Base-by-base conservation (phyloP, 192 early-diverging fungal species). In the Coemansia reversa region DNA sequence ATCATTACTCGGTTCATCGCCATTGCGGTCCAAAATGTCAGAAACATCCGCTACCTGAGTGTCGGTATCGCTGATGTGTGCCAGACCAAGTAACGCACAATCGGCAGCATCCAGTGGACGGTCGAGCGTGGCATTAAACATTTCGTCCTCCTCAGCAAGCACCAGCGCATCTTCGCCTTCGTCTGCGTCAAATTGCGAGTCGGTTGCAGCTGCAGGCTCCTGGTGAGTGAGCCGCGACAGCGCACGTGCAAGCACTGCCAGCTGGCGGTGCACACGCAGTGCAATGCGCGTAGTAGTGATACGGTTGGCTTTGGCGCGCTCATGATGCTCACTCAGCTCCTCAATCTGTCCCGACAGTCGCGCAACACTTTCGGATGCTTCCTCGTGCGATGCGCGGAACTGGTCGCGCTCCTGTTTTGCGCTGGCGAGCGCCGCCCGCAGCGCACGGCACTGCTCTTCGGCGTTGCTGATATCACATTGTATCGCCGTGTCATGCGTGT, bases 361-460 rank as follows among this genome's bases (percentile, higher is more conserved):
- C 3, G 65, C 28, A 16, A 72, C 66, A 6, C 63, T 60, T 59
- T 81, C 74, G 14, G 58, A 57, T 0, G 73, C 63, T 28, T 81
- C 74, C 63, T 81, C 78, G 7, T 76, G 69, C 27, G 72, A 67
- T 0, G 35, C 66, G 28, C 58, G 60, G 74, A 76, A 81, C 65
- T 81, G 78, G 28, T 75, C 74, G 20, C 78, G 72, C 66, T 81
- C 78, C 32, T 81, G 78, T 59, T 67, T 62, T 6, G 54, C 68
- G 29, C 58, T 61, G 30, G 78, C 65, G 12, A 81, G 63, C 3
- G 64, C 45, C 23, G 55, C 51, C 14, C 74, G 60, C 51, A 72
- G 59, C 18, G 58, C 51, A 7, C 65, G 55, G 14, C 69, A 55
- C 7, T 75, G 69, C n/a, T 60, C 63, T 63, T 76, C 66, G n/a